Base-by-base conservation (phyloP, 176 grass and related monocot species). In the Paspalum notatum region DNA sequence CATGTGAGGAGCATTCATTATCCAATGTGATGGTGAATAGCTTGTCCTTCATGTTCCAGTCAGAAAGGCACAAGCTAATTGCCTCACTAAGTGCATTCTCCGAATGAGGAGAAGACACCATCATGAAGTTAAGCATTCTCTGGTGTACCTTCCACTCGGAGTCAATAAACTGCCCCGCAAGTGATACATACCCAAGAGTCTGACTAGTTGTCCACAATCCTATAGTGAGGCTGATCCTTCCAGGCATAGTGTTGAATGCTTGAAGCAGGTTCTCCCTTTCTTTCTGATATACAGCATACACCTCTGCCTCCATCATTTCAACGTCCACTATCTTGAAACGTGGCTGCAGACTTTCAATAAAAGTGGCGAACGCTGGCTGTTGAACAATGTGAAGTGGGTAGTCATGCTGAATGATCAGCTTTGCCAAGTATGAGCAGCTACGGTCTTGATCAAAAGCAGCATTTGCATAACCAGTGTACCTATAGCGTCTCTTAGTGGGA, bases 31-130 rank as follows among this genome's bases (percentile, higher is more conserved):
- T 90, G 41, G 90, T 95, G 79, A 95, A 95, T 61, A 95, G 58
- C 65, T 71, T 91, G 39, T 89, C 87, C 69, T 90, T 95, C 87
- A 95, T 85, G 24, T 92, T 89, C 93, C 93, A 95, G 20, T 92
- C 90, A 0, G 87, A 85, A 42, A 95, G 82, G 79, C 87, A 86
- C 1, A 21, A 20, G 56, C 85, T 84, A 70, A 95, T 95, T 45
- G 87, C 90, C 82, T 92, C 90, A 57, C 93, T 86, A 79, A 95
- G 90, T 55, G 90, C 85, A 87, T 92, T 95, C 60, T 95, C 93
- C 21, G 93, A 95, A 85, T 92, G 90, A 83, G 93, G 90, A 48
- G 93, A 92, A 59, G 93, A 90, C 12, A 95, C 93, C 93, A 95
- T 92, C 93, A 90, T 88, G 85, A 95, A 95, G 85, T 81, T 92